Evolutionary conservation across 805 yeast genomes (phyloP), one percentile per base, ranked within the genome.

Genomic region (Pichia exigua): DNA sequence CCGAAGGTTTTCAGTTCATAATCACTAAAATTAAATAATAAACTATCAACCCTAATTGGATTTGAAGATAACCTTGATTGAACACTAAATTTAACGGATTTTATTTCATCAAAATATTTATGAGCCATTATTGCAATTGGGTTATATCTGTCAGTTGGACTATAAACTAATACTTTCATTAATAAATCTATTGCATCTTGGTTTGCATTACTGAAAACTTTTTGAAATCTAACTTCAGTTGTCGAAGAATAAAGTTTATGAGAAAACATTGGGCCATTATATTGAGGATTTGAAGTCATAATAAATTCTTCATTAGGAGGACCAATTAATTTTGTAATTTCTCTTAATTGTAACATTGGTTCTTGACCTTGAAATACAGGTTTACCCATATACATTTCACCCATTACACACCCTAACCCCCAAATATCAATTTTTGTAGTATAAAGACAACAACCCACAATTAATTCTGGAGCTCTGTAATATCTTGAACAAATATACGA

Each of bases 361-460:
- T 87, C 85, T 60, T 83, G 87, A 45, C 99, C 98, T 69, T 91
- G 96, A 72, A 94, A 94, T n/a, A 94, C 81, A 1, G 98, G 96
- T 64, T 81, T 83, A 17, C 97, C 97, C 56, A 90, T 77, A 51
- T 85, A 76, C 87, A 94, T 83, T 69, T 94, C 99, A 15, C 97
- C 97, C 54, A 94, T 72, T 38, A 94, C 96, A 72, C 99, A 92
- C 1, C 98, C 99, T 54, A 92, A 73, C 18, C 97, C 96, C 99
- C 99, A 94, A 61, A 91, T 85, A 67, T 94, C 99, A 53, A 94
- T 92, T 63, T 90, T 87, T 3, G 95, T 84, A 4, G 95, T 81
- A 67, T 94, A 94, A 40, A 83, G 77, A 53, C 91, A 81, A 60
- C 90, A 85, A 2, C 99, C 99, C 50, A 94, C 82, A 63, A 94